Percentiles rank a stretch among this genome's conserved stretches.
Conservation (phyloP, 176 grass and related monocot species). For the Puccinellia tenuiflora region DNA sequence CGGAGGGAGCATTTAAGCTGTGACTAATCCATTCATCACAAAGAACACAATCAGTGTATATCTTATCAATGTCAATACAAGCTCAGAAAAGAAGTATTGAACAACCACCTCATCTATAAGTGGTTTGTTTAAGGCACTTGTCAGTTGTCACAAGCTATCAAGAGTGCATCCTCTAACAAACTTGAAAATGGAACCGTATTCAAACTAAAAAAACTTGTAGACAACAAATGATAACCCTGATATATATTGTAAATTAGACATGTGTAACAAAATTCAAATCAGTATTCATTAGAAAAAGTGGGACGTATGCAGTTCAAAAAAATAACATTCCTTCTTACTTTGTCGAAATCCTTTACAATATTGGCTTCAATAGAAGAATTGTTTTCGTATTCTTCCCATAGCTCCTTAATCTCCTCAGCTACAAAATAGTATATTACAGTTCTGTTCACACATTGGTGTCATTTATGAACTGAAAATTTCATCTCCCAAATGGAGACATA, state of each 20-base stretch:
- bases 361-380: slow-evolving; percentile 96
- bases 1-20: not conserved
- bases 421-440: slow-evolving; percentile 14
- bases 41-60: not conserved
- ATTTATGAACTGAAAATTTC: slow-evolving; percentile 1
- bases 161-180: not conserved
- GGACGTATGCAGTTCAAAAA: not conserved
- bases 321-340: slow-evolving; percentile 42
- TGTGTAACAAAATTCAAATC: not conserved
- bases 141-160: not conserved
- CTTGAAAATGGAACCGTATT: not conserved
- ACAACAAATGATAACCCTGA: not conserved
- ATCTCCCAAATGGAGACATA: slow-evolving; percentile 21
- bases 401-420: slow-evolving; percentile 87
- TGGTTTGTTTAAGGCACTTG: not conserved
- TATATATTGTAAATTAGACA: not conserved
- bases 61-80: not conserved
- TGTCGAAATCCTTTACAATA: slow-evolving; percentile 97
- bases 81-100: not conserved
- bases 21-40: not conserved
- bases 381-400: slow-evolving; percentile 93
- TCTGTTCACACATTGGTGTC: not conserved
- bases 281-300: not conserved
- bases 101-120: not conserved
- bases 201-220: slow-evolving; percentile 12